Evolutionary conservation across 2,329 filamentous ascomycete genomes (phyloP), one percentile per base, ranked within the genome.

Genomic region (Calonectria pteridis): DNA sequence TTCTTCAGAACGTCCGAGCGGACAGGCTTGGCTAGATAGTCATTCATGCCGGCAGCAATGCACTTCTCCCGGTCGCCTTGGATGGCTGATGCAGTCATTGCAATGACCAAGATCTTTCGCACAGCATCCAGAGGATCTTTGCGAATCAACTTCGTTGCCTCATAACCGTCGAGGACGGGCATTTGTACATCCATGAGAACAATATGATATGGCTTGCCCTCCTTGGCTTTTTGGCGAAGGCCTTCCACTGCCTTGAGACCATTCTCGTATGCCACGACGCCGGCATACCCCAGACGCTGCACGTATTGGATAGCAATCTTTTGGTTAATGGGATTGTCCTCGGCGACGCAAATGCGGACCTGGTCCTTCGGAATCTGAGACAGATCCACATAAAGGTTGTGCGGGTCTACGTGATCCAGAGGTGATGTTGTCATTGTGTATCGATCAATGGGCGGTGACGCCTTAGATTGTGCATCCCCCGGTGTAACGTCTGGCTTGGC

Each of bases 131-230:
- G 90, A 0, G 91, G 83, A 83, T 98, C 95, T 77, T 91, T 91
- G 13, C 96, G 93, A 55, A 98, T 92, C 72, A 95, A 89, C 77
- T 94, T 93, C 0, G 96, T 98, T 1, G 96, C 95, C 84, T 98
- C 94, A 82, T 98, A 98, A 7, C 96, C 96, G 82, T 98, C 96
- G 11, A 98, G 90, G 4, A 97, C 92, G 0, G 96, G 96, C 96
- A 98, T 98, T 85, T 98, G 95, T 4, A 98, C 95, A 82, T 98
- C 96, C 96, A 98, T 98, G 55, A 98, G 89, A 50, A 98, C 93
- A 37, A 98, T 90, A 80, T 98, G 95, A 85, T 97, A 98, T 0
- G 95, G 96, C 11, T 88, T 88, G 1, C 93, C 93, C 75, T 94
- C 93, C 55, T 87, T 88, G 4, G 94, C 93, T 75, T 93, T 94